Evolutionary conservation across 495 filamentous ascomycete genomes (phyloP), one percentile per base, ranked within the genome.

Genomic region (Penicilliopsis zonata): DNA sequence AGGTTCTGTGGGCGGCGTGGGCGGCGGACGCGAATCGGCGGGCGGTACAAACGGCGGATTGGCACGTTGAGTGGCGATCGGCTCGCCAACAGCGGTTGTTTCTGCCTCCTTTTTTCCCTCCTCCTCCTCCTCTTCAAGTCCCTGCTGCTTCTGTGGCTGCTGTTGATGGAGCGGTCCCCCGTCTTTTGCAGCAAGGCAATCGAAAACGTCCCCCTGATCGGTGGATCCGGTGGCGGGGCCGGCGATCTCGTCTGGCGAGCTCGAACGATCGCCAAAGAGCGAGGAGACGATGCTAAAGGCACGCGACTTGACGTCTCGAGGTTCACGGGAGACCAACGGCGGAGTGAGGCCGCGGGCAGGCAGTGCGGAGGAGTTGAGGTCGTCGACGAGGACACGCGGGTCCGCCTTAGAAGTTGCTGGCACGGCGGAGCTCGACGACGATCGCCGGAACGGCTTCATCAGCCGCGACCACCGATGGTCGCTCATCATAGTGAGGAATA

Each of bases 381-480:
- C 25, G 14, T n/a, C 31, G 12, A 17, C 10, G 10, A 13, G 25
- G 21, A 23, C 6, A 23, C n/a, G 8, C 15, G 52, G 42, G 35
- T 52, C 49, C 43, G 41, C 34, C 51, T 51, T 48, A 24, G 10
- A 14, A 17, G 19, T 12, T 19, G 17, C 31, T 4, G 53, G 46
- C 35, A 38, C 46, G 18, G 36, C 34, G 14, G 52, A 44, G 18
- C 46, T 44, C 25, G 59, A 55, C 42, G 57, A 57, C 57, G 55
- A 57, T 32, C 52, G 54, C 26, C 57, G 44, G 34, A 61, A 47
- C 12, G 50, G 41, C 42, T 57, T 59, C 33, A 60, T 39, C 35
- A 54, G 53, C 43, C 48, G 49, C 35, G 55, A 53, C 18, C 55
- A 42, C 18, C 49, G 38, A 36, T 36, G 40, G 38, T 62, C 55